Evolutionary conservation across 2,329 filamentous ascomycete species (phyloP), one percentile per base, ranked within the genome.

Genomic region (Fusarium sulawesiense): DNA sequence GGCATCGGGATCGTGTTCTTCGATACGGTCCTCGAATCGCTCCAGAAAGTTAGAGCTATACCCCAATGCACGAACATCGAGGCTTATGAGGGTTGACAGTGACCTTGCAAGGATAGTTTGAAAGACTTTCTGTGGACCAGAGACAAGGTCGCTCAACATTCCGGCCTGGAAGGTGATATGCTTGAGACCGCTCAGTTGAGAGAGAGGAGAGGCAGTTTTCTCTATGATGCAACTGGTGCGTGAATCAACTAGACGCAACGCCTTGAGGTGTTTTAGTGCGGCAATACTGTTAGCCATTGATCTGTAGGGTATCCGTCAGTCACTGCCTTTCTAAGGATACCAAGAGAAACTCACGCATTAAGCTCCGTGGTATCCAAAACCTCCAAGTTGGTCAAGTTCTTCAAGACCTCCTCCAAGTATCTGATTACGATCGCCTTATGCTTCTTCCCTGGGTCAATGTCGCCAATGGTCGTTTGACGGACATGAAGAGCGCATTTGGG

Each of bases 91-190:
- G 0, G 49, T 68, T 2, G 42, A 40, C 0, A 44, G 5, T 1
- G 59, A 68, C 5, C 64, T 68, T 11, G 60, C 46, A 1, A 68
- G 46, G 2, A 68, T 49, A 4, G 41, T 34, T 10, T 53, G 45
- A 0, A 67, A 2, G 4, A n/a, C 10, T 1, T 13, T 14, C 23
- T 44, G 21, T 3, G 11, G 3, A 7, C 7, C 7, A 9, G 29
- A 12, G 4, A 23, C 4, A 4, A 48, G 29, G 2, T 11, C 25
- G 6, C 9, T 25, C 0, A 4, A 21, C 10, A 20, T 6, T 6
- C 10, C 3, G 6, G 14, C 27, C 6, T 13, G 2, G 14, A 68
- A 7, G 14, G 16, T 11, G 3, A 68, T 30, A n/a, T 68, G 66
- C 3, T 68, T 13, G 1, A 68, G 60, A 7, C 25, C 49, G 1